Base-by-base conservation (phyloP, 176 grass and related monocot genomes). In the Triticum timopheevii region DNA sequence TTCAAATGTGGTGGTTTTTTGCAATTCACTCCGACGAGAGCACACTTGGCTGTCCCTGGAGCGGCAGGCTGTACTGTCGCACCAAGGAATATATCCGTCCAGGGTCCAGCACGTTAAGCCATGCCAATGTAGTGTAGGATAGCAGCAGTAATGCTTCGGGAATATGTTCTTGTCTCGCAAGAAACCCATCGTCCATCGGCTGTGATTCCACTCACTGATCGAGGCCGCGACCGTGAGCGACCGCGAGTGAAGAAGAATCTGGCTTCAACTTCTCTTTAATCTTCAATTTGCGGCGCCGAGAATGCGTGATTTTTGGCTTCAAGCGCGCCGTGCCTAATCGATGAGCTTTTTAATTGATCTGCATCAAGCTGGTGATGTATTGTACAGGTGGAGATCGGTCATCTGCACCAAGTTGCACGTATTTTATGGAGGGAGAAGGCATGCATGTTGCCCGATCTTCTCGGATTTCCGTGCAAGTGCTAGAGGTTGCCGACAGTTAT, bases 371-470 rank as follows among this genome's bases (percentile, higher is more conserved):
- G 86, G 17, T 44, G 56, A 2, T 81, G 2, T 81, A 36, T 68
- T 33, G n/a, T 54, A 23, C 23, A 15, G 20, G 39, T 15, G 30
- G 33, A 39, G 62, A 15, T 74, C 20, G 69, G 7, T 23, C 76
- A 38, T 54, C 40, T 86, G 56, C 50, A 47, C 44, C 79, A 61
- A 83, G 34, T 69, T 77, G 86, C 63, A 2, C 23, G 2, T 82
- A 40, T 59, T 25, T 17, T 67, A 27, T 65, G 15, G 16, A 10
- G 39, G 38, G 61, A 22, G 25, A 8, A 58, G 6, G 16, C 75
- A 17, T 7, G 73, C 75, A 17, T 7, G 73, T 10, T 35, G 54
- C 54, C 54, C 23, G 72, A 25, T 73, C 15, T 12, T 35, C 30
- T 38, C 34, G 50, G 74, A 38, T 72, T 72, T 28, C 40, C 24